Conservation (phyloP, 2,329 filamentous ascomycete species). For the Xylariaceae sp. region DNA sequence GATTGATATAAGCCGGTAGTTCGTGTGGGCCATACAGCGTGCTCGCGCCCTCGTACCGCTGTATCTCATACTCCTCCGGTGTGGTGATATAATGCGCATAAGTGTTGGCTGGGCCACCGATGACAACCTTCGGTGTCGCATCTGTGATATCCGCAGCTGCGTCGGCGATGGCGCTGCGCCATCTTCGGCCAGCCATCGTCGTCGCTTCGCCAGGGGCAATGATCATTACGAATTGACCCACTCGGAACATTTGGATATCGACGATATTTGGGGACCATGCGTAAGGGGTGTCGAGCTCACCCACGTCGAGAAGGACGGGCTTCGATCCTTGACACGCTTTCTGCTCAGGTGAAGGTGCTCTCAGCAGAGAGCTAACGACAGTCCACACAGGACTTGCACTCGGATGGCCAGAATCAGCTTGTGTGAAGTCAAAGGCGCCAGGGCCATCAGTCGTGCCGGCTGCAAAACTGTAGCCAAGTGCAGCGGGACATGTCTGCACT, state of each 20-base stretch:
- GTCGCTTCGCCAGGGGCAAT: slow-evolving; percentile 85
- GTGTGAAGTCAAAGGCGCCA: slow-evolving; percentile 85
- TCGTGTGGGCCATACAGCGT: slow-evolving; percentile 84
- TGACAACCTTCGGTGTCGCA: slow-evolving; percentile 65
- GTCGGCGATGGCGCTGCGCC: slow-evolving; percentile 68
- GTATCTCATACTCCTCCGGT: slow-evolving; percentile 75
- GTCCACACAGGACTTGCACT: slow-evolving; percentile 75
- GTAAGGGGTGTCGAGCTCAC: slow-evolving; percentile 72
- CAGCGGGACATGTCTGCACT: slow-evolving; percentile 77
- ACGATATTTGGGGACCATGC: slow-evolving; percentile 86
- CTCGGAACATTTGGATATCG: slow-evolving; percentile 78
- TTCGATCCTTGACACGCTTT: slow-evolving; percentile 75
- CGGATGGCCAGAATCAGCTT: slow-evolving; percentile 70
- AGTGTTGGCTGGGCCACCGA: slow-evolving; percentile 84
- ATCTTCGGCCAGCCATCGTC: slow-evolving; percentile 86
- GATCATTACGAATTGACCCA: slow-evolving; percentile 81
- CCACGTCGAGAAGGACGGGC: slow-evolving; percentile 82
- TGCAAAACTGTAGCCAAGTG: slow-evolving; percentile 84
- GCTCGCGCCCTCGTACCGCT: slow-evolving; percentile 93
- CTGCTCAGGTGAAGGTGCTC: slow-evolving; percentile 67
- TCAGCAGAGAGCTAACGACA: slow-evolving; percentile 67
- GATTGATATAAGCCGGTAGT: slow-evolving; percentile 82
- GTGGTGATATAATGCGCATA: slow-evolving; percentile 83
- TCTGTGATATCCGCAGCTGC: slow-evolving; percentile 41
- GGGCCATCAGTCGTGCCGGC: slow-evolving; percentile 88